These are phyloP conservation scores for Podila minutissima DNA, from an alignment of 192 early-diverging fungal genomes.

Conservation along the genomic window DNA sequence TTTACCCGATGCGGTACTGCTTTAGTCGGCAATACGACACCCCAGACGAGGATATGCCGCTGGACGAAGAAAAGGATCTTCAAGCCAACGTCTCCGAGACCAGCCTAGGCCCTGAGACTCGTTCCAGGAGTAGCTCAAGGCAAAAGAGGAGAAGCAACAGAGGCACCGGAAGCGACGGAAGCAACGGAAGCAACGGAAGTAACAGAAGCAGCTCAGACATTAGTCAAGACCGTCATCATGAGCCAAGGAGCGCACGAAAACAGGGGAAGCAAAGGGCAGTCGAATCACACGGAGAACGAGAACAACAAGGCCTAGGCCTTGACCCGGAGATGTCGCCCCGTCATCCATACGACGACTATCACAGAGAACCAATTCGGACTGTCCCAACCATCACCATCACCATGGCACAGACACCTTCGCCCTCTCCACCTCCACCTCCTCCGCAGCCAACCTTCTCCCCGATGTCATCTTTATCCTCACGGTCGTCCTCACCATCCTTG, in stretches of 20 bases:
- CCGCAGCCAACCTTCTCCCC: background rate
- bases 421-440: background rate
- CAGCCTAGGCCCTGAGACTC: too few species aligned
- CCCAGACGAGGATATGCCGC: background rate
- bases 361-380: background rate
- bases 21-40: too few species aligned
- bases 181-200: background rate
- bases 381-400: slow-evolving; percentile 4
- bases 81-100: too few species aligned
- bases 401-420: background rate
- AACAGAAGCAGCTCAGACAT: background rate
- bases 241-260: background rate
- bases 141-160: background rate
- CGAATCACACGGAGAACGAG: too few species aligned
- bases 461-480: background rate
- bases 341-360: background rate
- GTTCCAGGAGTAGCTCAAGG: background rate
- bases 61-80: background rate
- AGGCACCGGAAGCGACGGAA: background rate
- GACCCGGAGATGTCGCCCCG: too few species aligned
- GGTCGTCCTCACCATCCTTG: background rate
- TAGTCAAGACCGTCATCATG: background rate
- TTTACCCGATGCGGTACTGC: slow-evolving; percentile 3
- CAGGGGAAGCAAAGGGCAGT: too few species aligned
- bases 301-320: too few species aligned